Evolutionary conservation across 495 filamentous ascomycete genomes (phyloP), one percentile per base, ranked within the genome.

Genomic region (Coniosporium apollinis): DNA sequence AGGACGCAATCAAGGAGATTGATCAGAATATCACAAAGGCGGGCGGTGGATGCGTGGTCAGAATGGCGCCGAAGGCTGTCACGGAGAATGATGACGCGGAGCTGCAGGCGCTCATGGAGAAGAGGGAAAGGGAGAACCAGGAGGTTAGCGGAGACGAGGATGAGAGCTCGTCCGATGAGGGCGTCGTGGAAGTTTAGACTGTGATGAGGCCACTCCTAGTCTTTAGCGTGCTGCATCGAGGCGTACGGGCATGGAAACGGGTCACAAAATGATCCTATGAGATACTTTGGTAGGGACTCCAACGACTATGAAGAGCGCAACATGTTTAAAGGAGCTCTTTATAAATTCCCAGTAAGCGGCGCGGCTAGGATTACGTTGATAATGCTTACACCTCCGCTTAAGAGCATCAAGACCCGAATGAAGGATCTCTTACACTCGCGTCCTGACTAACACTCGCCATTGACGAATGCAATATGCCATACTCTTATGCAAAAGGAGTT

Each of bases 61-160:
- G 81, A 67, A 96, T 97, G 91, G 87, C 83, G 43, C 89, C 89
- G 28, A 96, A 96, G 74, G 89, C 89, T 11, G 91, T 96, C 39
- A 96, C 87, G 3, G 89, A 96, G 69, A 87, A 82, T 47, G 89
- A 97, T 52, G 89, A 97, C 60, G 89, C 87, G 17, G 84, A 93
- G 52, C 64, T 97, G 46, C 81, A 93, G 58, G 91, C 87, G 30
- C 67, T 97, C 39, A 97, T 97, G 89, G 89, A 96, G 65, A 96
- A 94, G 75, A 75, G 84, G 43, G 89, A 93, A 67, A 76, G 86
- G 42, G 89, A 97, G 71, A 96, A 96, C 62, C 77, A 76, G 56
- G 82, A 94, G 57, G 82, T 97, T 38, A 91, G 82, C 52, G 89
- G 89, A 31, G 89, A 97, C 54, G 91, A 96, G 66, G 82, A 79